Evolutionary conservation across 1,284 basidiomycete genomes (phyloP), one percentile per base, ranked within the genome.

Genomic region (Agaricales sp.): DNA sequence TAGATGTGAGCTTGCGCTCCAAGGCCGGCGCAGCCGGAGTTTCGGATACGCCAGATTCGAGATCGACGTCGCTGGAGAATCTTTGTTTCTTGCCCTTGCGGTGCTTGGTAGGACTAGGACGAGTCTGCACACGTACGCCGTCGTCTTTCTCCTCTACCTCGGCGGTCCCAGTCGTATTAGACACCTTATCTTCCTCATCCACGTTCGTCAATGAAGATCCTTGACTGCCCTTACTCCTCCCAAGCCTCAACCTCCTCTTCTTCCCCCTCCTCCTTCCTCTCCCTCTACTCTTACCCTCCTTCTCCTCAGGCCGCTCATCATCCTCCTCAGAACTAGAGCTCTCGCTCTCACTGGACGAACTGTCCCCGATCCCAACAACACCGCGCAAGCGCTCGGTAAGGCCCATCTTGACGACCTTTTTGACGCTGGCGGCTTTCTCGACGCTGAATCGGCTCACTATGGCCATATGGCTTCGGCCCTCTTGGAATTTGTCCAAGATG

Each of bases 401-500:
- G 14, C 80, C 80, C 43, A 74, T 73, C 59, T 85, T 87, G 47
- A 81, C 80, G 14, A 74, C 80, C 53, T 81, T 70, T 66, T 84
- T 82, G 21, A 82, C 79, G 51, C 78, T 80, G 30, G 71, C 73
- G 19, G 76, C 81, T 56, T 78, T 74, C 53, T 75, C 69, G 24
- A 71, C 67, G 45, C 77, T 79, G 57, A 75, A 71, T 44, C 84
- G 77, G 51, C 80, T 81, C 53, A 95, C 90, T 54, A 94, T 86
- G 23, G 92, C 92, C 76, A 95, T 92, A 61, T 95, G 92, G 39
- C 85, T 89, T 37, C 89, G 77, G 8, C 92, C 92, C 60, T 93
- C 90, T 63, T 94, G 92, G 65, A 95, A 95, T 53, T 77, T 85
- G 62, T 94, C 92, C 48, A 95, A 75, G 55, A 94, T 88, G 37